These are phyloP conservation scores for Syncephalastrum monosporum DNA, from an alignment of 371 early-diverging fungal genomes.

Conservation along the genomic window DNA sequence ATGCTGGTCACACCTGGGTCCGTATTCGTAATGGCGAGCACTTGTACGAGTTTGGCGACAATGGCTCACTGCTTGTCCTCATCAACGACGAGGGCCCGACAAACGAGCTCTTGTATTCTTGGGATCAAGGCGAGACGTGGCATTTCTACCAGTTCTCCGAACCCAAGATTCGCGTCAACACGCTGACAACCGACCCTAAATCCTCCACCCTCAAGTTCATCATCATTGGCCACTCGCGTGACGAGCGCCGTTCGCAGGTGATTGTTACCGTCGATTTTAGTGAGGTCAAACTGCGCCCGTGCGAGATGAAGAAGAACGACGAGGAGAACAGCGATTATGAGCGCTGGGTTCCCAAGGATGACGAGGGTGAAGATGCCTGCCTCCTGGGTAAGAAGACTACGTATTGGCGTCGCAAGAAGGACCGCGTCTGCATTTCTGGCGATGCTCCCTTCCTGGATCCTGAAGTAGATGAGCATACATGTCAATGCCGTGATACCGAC, in stretches of 20 bases:
- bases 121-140: constrained; percentile 74
- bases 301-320: constrained; percentile 54
- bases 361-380: constrained; percentile 47
- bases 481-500: constrained; percentile 72
- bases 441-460: constrained; percentile 59
- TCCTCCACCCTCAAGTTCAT: constrained; percentile 59
- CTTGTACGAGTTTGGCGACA: constrained; percentile 82
- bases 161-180: constrained; percentile 42
- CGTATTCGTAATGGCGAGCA: constrained; percentile 57
- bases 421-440: constrained; percentile 70
- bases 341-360: constrained; percentile 69
- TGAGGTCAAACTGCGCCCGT: constrained; percentile 32
- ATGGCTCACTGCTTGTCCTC: constrained; percentile 72
- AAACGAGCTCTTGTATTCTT: constrained; percentile 63
- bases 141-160: constrained; percentile 45
- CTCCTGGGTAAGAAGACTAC: constrained; percentile 46
- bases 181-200: constrained; percentile 62
- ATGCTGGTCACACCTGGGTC: constrained; percentile 79
- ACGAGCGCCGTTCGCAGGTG: constrained; percentile 23
- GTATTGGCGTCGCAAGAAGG: constrained; percentile 81
- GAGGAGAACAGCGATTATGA: constrained; percentile 73
- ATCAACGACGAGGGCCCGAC: constrained; percentile 74
- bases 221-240: constrained; percentile 45
- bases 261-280: constrained; percentile 49
- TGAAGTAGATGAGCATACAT: constrained; percentile 44